A percentile compares a stretch with the other conserved stretches of the same genome.
Conservation (phyloP, 176 grass and related monocot species). For the Avena eriantha region DNA sequence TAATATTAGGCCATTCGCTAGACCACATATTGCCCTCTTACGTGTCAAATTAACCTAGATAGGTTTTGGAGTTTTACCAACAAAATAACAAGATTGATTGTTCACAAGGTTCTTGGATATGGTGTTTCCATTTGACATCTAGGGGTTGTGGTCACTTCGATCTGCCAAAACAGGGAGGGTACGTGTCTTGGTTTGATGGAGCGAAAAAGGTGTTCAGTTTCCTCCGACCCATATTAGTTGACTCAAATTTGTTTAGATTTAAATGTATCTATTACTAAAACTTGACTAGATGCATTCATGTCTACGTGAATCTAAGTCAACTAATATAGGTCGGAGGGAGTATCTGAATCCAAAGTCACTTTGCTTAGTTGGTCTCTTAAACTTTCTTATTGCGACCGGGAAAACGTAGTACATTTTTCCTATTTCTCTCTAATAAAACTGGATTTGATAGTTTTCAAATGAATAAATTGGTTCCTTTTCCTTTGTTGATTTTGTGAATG, state of each 20-base stretch:
- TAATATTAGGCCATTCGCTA: neutral
- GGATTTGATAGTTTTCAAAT: neutral
- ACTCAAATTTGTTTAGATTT: too few relatives aligned
- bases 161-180: neutral
- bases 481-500: neutral
- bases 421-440: neutral
- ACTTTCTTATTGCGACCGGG: neutral
- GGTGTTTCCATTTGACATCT: conserved; percentile 41
- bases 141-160: neutral
- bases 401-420: neutral
- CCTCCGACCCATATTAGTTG: too few relatives aligned
- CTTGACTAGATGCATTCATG: too few relatives aligned
- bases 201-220: conserved; percentile 28
- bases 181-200: conserved; percentile 42
- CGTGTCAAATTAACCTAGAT: neutral
- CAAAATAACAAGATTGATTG: too few relatives aligned
- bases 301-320: too few relatives aligned
- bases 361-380: conserved; percentile 4
- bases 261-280: too few relatives aligned
- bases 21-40: neutral
- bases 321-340: too few relatives aligned
- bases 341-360: conserved; percentile 21
- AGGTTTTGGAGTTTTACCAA: conserved; percentile 27
- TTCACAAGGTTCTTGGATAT: conserved; percentile 22
- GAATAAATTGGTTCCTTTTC: neutral